Evolutionary conservation across 2,329 filamentous ascomycete genomes (phyloP), one percentile per base, ranked within the genome.

Genomic region (Teratosphaeriaceae sp.): DNA sequence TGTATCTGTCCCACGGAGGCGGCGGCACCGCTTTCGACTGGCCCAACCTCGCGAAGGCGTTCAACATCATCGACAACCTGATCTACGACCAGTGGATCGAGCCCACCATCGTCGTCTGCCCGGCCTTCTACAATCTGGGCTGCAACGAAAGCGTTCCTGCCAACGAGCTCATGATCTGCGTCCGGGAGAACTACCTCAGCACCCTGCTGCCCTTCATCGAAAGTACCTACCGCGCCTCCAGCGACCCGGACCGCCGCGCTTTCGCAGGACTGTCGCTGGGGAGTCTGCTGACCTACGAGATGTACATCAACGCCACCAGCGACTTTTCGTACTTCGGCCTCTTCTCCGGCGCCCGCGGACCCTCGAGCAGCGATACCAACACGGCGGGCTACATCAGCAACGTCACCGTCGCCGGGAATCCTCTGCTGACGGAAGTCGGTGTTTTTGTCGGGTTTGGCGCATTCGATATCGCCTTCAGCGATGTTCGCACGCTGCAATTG

Each of bases 31-130:
- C 35, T 15, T 31, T 31, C 30, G 34, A 39, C 42, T 44, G 35
- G 35, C 35, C 24, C 40, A 48, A 44, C 43, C 38, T 38, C 18
- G 26, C 31, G 38, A 29, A 48, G 38, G 43, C 43, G 38, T 48
- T 40, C 33, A 27, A 26, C 44, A 43, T 27, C 18, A 38, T 30
- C 37, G 23, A 41, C 34, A 37, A 41, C 27, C 31, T 42, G n/a
- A 42, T 42, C 40, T 6, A 16, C 3, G 29, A 23, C 21, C 5
- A 34, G 3, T 35, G 30, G 29, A 42, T 42, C 18, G 18, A 18
- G 13, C 40, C 40, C 29, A 42, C 40, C 29, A 27, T 42, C 13
- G 40, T 42, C 27, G 40, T 42, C 27, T 34, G 27, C 29, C 40
- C 40, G 30, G 30, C 29, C n/a, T 42, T 42, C 40, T 34, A 42